Evolutionary conservation across 2,329 filamentous ascomycete species (phyloP).

Genomic region (Aureobasidium leucospermi): DNA sequence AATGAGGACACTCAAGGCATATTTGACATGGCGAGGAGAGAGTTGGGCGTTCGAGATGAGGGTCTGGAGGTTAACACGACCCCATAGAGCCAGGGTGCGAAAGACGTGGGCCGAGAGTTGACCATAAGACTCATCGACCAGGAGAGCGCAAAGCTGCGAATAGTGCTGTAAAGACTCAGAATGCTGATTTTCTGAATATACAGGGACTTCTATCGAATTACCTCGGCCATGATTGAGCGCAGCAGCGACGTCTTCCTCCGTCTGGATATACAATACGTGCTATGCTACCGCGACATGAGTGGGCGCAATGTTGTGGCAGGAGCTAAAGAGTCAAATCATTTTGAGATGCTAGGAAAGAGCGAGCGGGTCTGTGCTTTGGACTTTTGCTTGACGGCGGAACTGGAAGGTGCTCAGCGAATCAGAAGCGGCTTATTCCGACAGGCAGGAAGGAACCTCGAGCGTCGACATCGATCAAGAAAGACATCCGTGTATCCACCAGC

Average conservation of each 20-base stretch:
- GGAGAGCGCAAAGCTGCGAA: constrained; percentile 80
- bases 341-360: constrained; percentile 1
- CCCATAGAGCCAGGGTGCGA: constrained; percentile 66
- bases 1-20: constrained; percentile 75
- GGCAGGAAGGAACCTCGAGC: constrained; percentile 11
- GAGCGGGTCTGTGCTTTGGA: background rate
- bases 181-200: background rate
- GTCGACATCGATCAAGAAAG: constrained; percentile 10
- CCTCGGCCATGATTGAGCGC: constrained; percentile 18
- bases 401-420: background rate
- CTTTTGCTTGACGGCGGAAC: background rate
- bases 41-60: constrained; percentile 67
- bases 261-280: constrained; percentile 21
- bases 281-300: constrained; percentile 12
- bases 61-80: constrained; percentile 64
- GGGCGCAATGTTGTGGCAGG: background rate
- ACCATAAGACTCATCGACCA: constrained; percentile 84
- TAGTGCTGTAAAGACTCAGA: constrained; percentile 53
- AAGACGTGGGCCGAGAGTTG: constrained; percentile 88
- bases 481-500: constrained; percentile 11
- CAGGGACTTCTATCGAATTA: background rate
- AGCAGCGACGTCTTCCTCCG: constrained; percentile 29
- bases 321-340: background rate
- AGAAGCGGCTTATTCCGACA: constrained; percentile 11
- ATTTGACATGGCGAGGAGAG: constrained; percentile 65